phyloP scores from a whole-genome alignment of 331 rosid species.

The Erythrophleum ivorense region DNA sequence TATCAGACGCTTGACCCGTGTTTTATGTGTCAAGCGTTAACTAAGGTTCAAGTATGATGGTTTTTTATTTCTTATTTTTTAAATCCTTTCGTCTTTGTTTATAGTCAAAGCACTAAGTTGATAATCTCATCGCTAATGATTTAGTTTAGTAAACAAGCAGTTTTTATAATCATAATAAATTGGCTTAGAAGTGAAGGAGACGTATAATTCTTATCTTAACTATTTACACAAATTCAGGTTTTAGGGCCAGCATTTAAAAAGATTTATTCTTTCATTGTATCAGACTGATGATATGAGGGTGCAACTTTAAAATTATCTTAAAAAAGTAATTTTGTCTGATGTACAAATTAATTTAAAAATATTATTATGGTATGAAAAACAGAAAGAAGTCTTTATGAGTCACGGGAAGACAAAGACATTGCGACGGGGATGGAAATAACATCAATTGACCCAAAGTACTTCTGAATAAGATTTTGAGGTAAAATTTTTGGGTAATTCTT shows the following conservation, averaged over 20 bases:
- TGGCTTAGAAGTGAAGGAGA: neutral
- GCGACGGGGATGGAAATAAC: neutral
- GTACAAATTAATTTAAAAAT: too few species aligned
- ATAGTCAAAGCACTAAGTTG: constrained; percentile 48
- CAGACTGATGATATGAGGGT: too few species aligned
- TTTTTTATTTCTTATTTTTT: neutral
- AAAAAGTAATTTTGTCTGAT: too few species aligned
- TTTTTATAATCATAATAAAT: neutral
- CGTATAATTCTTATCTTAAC: neutral
- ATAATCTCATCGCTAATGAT: constrained; percentile 21
- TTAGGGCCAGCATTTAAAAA: too few species aligned
- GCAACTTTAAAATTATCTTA: too few species aligned
- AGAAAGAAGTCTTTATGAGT: too few species aligned
- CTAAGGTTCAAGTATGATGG: neutral
- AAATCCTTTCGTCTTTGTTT: constrained; percentile 1
- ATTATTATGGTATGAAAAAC: too few species aligned
- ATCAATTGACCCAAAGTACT: neutral
- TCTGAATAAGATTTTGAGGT: too few species aligned
- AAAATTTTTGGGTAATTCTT: too few species aligned
- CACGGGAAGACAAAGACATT: neutral
- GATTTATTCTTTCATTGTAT: too few species aligned
- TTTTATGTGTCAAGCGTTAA: constrained; percentile 12
- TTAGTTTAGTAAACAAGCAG: neutral
- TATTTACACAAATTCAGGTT: too few species aligned
- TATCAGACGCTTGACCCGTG: constrained; percentile 36